Base-by-base conservation (phyloP, 2,329 filamentous ascomycete species). In the Parastagonospora avenae region DNA sequence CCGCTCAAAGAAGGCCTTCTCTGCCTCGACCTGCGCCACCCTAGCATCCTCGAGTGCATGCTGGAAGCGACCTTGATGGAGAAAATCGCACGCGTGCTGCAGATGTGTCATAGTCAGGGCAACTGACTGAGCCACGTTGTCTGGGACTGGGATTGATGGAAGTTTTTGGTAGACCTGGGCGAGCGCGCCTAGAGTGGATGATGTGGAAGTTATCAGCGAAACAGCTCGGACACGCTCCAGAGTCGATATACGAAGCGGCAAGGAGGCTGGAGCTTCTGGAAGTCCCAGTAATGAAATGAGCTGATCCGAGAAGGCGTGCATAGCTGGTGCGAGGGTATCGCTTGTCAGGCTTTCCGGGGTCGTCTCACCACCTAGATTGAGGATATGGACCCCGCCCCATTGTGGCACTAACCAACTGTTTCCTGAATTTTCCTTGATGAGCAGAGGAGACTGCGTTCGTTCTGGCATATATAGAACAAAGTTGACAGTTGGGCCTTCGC, bases 1-100 rank as follows among this genome's bases (percentile, higher is more conserved):
- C 76, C 96, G 96, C 75, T 99, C 94, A 63, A 99, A 99, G 75
- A 99, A 99, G 0, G 93, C 93, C 54, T 89, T 86, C 72, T 99
- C 94, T 0, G 92, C 93, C 69, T 95, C 91, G 2, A 85, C 83
- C 74, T 97, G 92, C 5, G 94, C 94, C 40, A 91, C 85, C 8
- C 90, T 85, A 0, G 93, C 93, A 70, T 93, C 87, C 55, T 87
- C 83, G 33, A 99, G 77, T 0, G 92, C 92, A 6, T 75, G 74
- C 27, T 86, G 82, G 62, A 86, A 88, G 3, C 77, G 76, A 2
- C 85, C 85, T 24, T 81, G 77, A 24, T 77, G 79, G 2, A 97
- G 79, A 46, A 85, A 85, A 19, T 86, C 80, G 67, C 93, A 97
- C 1, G 92, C 88, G 39, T 85, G 80, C 28, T 90, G 83, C 1